These are phyloP conservation scores for Candida freyschussii DNA, from an alignment of 1,139 yeast genomes.

Conservation along the genomic window DNA sequence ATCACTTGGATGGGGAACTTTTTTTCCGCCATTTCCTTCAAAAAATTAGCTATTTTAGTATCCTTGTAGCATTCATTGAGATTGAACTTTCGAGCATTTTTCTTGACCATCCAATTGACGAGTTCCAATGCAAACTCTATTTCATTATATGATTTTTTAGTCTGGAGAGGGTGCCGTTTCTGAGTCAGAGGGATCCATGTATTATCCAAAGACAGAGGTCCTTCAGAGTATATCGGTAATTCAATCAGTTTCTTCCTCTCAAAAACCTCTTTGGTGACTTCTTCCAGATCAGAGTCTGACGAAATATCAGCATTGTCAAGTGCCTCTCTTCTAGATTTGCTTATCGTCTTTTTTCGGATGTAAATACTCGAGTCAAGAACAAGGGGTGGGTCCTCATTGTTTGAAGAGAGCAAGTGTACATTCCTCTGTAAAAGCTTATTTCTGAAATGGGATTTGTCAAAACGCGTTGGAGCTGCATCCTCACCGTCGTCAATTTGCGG, in stretches of 20 bases:
- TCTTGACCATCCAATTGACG: conserved; percentile 30
- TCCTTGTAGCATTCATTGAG: conserved; percentile 30
- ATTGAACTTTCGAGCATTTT: conserved; percentile 25
- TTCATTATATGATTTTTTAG: conserved; percentile 1
- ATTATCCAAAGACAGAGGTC: conserved; percentile 2
- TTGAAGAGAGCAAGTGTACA: conserved; percentile 6
- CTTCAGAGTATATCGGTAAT: not conserved
- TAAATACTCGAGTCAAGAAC: conserved; percentile 14
- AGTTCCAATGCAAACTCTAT: conserved; percentile 9
- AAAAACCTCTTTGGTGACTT: conserved; percentile 13
- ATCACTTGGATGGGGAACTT: conserved; percentile 20
- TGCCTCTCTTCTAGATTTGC: conserved; percentile 3
- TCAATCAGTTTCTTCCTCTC: conserved; percentile 1
- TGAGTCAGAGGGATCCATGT: conserved; percentile 5
- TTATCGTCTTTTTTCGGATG: conserved; percentile 6
- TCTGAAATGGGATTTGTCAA: conserved; percentile 4
- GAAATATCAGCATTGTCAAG: conserved; percentile 6
- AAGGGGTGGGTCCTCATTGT: conserved; percentile 5
- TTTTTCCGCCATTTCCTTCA: conserved; percentile 26
- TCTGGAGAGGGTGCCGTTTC: conserved; percentile 7
- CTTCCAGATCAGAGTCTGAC: conserved; percentile 15
- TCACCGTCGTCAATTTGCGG: conserved; percentile 11
- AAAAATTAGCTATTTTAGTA: conserved; percentile 23
- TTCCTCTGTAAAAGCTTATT: conserved; percentile 11
- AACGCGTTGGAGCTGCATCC: not conserved